Evolutionary conservation across 208 protist species (phyloP), one percentile per base, ranked within the genome.

Genomic region (Wallacemonas collosoma): DNA sequence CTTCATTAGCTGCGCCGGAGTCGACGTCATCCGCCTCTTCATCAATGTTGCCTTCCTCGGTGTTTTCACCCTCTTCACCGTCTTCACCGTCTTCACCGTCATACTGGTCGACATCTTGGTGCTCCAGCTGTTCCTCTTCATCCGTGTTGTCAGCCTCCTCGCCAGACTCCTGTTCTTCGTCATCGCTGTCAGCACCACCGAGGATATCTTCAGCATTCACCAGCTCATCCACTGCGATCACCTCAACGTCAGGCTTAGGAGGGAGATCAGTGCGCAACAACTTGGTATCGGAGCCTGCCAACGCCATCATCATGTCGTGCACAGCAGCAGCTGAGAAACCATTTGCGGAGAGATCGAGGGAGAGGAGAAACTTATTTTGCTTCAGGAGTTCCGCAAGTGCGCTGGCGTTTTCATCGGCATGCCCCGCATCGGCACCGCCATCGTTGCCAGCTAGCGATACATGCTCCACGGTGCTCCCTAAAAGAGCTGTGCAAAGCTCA

Each of bases 351-450:
- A 95, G 61, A 56, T 92, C 83, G 2, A 95, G 64, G 2, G 80
- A 75, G 1, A 79, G 69, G 14, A 95, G 68, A 76, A 93, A 95
- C 70, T 95, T 95, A 77, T 88, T 93, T 56, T 81, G 40, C 68
- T 86, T 86, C n/a, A 93, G 44, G 55, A 83, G 79, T 8, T 88
- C 77, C 1, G 77, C 69, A 50, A 95, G 66, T 1, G 80, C 56
- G 8, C 72, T 17, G 11, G 81, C 54, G 40, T 79, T 60, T n/a
- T 80, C 79, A 26, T 77, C 78, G 8, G 54, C 55, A n/a, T 75
- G 65, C 11, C 67, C 54, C 7, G 81, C 79, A 9, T 81, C 70
- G 35, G 80, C 54, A 5, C 90, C 90, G 17, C 90, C 17, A 51
- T 86, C 77, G 64, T 92, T 87, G 7, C 79, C 75, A 5, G 86